Evolutionary conservation across 2,329 filamentous ascomycete genomes (phyloP), one percentile per base, ranked within the genome.

Genomic region (Stagonosporopsis rhizophila): DNA sequence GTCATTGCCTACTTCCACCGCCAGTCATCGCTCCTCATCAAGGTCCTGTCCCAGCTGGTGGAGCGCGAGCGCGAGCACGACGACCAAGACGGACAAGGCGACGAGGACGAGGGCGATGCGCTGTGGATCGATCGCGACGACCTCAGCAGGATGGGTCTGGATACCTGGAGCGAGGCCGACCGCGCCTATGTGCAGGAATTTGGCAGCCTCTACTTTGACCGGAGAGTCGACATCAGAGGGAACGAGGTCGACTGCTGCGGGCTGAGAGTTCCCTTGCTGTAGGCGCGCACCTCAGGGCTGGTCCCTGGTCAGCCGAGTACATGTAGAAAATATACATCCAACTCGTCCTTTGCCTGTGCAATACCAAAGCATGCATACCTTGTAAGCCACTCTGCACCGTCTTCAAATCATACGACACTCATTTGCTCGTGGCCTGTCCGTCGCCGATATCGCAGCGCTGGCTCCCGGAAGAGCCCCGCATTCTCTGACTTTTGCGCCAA

Each of bases 1-100:
- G 84, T 92, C 46, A 90, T 93, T 51, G 88, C 89, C 1, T 95
- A 92, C 74, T 94, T 94, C 74, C 90, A 93, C 75, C 85, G 90
- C 1, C 80, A 92, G 47, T 92, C 90, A 0, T 83, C 85, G 2
- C 81, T 85, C 64, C 81, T 91, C 39, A 77, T 94, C 20, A 81
- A 82, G 0, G 83, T 84, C 3, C 73, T 92, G 49, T 82, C 83
- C 0, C 85, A 88, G 59, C 77, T 90, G 3, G 83, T 90, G 6
- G 82, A 86, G 52, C 79, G 79, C 44, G 78, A 79, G 27, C 75
- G 77, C 1, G 71, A 77, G 14, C 77, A 77, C 5, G 68, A 72
- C 14, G 77, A 77, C 2, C 71, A 77, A 12, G 77, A 77, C 5
- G 68, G 71, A 15, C 77, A 77, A 34, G 73, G 72, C 5, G 71